phyloP scores from a whole-genome alignment of 2,329 filamentous ascomycete species.

The Fusarium sacchari region DNA sequence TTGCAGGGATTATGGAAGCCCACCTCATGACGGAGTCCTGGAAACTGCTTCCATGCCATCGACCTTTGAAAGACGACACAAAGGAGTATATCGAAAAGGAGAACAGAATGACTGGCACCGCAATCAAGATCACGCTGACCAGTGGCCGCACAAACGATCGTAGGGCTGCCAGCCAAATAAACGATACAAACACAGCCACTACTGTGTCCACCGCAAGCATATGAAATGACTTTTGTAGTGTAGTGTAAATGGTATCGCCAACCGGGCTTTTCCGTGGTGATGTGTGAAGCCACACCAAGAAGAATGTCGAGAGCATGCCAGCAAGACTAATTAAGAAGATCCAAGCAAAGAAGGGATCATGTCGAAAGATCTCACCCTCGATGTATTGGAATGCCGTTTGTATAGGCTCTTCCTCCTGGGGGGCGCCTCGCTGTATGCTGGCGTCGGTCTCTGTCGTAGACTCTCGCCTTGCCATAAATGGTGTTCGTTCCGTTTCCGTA shows the following conservation, averaged over 20 bases:
- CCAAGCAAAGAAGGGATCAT: constrained; percentile 93
- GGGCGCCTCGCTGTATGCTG: constrained; percentile 52
- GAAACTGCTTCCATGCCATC: constrained; percentile 76
- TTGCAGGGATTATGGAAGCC: constrained; percentile 79
- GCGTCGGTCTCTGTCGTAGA: constrained; percentile 61
- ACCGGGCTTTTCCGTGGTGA: constrained; percentile 76
- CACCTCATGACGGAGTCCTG: constrained; percentile 93
- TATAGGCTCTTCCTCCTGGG: constrained; percentile 48
- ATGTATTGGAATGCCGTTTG: constrained; percentile 62
- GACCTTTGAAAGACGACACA: constrained; percentile 85
- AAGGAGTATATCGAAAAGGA: constrained; percentile 94
- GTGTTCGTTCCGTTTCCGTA: constrained; percentile 50
- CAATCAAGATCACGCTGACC: constrained; percentile 81
- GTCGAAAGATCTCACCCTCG: constrained; percentile 76
- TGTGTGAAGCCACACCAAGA: constrained; percentile 91
- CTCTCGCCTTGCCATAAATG: constrained; percentile 54
- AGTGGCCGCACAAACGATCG: constrained; percentile 89
- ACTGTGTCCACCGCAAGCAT: constrained; percentile 91
- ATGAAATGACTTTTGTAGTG: constrained; percentile 85
- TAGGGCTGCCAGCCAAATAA: constrained; percentile 89
- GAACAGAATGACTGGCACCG: constrained; percentile 85
- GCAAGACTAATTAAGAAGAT: constrained; percentile 87
- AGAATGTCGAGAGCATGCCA: constrained; percentile 85
- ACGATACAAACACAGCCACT: constrained; percentile 86
- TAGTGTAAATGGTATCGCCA: constrained; percentile 94